These are phyloP conservation scores for Hirsutella rhossiliensis DNA, from an alignment of 2,329 filamentous ascomycete genomes.

Conservation along the genomic window DNA sequence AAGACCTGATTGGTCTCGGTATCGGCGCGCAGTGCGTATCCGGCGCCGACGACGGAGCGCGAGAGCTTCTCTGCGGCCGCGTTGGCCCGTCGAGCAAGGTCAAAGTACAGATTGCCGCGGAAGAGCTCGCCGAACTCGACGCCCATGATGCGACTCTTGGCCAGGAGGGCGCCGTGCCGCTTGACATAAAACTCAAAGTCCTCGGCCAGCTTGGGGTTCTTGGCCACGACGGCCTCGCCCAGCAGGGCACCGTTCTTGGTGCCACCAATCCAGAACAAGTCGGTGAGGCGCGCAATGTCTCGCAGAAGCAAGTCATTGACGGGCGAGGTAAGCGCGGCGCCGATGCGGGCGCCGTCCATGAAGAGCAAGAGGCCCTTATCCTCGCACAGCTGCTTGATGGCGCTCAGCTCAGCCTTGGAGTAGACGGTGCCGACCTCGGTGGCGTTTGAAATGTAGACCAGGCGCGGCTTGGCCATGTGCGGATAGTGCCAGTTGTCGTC, in stretches of 20 bases:
- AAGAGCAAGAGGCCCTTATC: constrained; percentile 27
- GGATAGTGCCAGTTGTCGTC: constrained; percentile 38
- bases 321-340: constrained; percentile 27
- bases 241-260: constrained; percentile 39
- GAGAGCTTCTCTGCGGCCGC: constrained; percentile 30
- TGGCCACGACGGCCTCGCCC: constrained; percentile 37
- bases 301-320: constrained; percentile 29
- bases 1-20: constrained; percentile 42
- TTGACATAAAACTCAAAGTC: constrained; percentile 40
- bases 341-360: constrained; percentile 35
- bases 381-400: constrained; percentile 29
- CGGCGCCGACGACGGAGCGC: constrained; percentile 25
- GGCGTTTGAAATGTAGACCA: constrained; percentile 41
- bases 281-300: constrained; percentile 33
- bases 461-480: constrained; percentile 35
- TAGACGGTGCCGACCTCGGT: constrained; percentile 38
- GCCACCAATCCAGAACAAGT: constrained; percentile 43
- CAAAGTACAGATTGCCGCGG: constrained; percentile 29
- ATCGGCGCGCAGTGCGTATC: constrained; percentile 27
- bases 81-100: constrained; percentile 32
- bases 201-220: constrained; percentile 24
- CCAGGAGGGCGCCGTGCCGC: constrained; percentile 36
- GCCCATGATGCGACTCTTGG: constrained; percentile 35
- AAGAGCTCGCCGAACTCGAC: constrained; percentile 38
- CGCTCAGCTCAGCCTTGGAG: constrained; percentile 26